phyloP scores from a whole-genome alignment of 108 stramenopile genomes.

The Schizochytrium sp. region DNA sequence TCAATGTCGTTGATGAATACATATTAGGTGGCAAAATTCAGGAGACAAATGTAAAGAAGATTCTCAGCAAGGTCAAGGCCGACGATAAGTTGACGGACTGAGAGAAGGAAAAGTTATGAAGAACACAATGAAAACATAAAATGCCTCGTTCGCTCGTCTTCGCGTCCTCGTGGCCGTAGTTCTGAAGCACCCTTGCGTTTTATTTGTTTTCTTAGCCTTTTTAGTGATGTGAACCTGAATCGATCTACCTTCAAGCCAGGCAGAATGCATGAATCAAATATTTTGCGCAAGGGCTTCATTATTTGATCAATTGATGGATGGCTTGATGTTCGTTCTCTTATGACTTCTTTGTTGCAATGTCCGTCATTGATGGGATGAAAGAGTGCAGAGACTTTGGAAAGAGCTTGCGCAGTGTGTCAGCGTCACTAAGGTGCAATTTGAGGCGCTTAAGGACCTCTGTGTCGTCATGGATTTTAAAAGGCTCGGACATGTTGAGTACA shows the following conservation, averaged over 20 bases:
- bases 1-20: conserved; percentile 82
- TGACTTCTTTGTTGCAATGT: neutral
- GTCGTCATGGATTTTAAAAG: neutral
- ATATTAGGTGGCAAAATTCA: conserved; percentile 83
- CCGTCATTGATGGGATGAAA: neutral
- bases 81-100: conserved; percentile 42
- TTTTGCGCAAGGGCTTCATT: no score
- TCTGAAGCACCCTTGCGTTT: no score
- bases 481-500: neutral
- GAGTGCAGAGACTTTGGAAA: neutral
- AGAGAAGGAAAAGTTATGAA: neutral
- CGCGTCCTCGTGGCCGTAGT: no score
- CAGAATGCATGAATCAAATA: no score
- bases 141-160: no score
- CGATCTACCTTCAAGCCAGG: no score
- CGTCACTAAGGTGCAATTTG: neutral
- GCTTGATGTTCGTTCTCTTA: no score
- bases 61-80: conserved; percentile 68
- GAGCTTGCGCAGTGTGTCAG: neutral
- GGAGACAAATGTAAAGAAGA: conserved; percentile 69
- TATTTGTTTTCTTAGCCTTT: no score
- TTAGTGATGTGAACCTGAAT: no score
- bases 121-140: no score
- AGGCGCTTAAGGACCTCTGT: neutral
- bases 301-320: no score